These are phyloP conservation scores for Yarrowia sp. DNA, from an alignment of 805 yeast species.

Conservation along the genomic window DNA sequence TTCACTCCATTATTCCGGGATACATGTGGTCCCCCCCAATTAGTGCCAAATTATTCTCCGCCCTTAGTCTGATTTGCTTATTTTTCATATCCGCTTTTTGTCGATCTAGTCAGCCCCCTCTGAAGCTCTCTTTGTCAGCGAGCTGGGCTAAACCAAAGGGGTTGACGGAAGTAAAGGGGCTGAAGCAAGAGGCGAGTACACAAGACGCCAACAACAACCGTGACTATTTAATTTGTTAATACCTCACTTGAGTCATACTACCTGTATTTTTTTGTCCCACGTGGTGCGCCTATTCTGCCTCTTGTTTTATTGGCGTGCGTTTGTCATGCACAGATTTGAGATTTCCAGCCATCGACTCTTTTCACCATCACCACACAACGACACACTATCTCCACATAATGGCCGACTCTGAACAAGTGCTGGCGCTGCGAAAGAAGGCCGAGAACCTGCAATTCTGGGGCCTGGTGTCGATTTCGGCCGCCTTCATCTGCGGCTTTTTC, in stretches of 20 bases:
- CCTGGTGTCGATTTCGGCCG: conserved; percentile 9
- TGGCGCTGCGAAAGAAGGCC: neutral
- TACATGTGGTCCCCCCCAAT: too few relatives aligned
- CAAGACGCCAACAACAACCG: neutral
- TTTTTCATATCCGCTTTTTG: too few relatives aligned
- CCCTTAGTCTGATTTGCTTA: too few relatives aligned
- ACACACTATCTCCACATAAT: conserved; percentile 6
- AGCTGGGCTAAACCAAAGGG: too few relatives aligned
- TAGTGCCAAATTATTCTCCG: too few relatives aligned
- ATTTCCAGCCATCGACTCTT: conserved; percentile 19
- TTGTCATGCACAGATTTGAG: neutral
- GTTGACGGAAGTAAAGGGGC: too few relatives aligned
- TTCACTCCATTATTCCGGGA: too few relatives aligned
- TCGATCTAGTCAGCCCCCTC: too few relatives aligned
- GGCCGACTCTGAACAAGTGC: neutral
- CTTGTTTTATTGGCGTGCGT: conserved; percentile 2
- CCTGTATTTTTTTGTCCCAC: neutral
- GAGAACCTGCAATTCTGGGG: conserved; percentile 37
- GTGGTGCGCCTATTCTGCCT: conserved; percentile 30
- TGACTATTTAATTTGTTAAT: neutral
- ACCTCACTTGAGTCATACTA: neutral
- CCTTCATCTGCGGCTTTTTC: conserved; percentile 5
- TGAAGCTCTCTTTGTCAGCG: too few relatives aligned
- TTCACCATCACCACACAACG: neutral
- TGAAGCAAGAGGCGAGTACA: too few relatives aligned